phyloP scores from a whole-genome alignment of 2,329 filamentous ascomycete genomes.

The Trichoderma lentiforme region DNA sequence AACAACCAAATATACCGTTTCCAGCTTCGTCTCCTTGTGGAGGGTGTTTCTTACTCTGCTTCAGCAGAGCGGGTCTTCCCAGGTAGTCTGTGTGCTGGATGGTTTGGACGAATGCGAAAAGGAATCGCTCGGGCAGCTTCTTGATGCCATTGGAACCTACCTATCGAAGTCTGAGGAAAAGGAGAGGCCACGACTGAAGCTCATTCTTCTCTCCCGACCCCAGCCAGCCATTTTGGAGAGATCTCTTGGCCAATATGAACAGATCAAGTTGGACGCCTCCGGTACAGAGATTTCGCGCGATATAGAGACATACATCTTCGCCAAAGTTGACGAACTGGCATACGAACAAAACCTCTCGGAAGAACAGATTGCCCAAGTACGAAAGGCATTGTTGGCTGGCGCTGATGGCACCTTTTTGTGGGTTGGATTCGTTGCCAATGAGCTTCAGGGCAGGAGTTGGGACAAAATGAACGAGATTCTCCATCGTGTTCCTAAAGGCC shows the following conservation, averaged over 20 bases:
- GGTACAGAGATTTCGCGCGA: not conserved
- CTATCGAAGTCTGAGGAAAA: not conserved
- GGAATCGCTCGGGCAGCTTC: conserved; percentile 1
- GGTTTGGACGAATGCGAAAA: conserved; percentile 11
- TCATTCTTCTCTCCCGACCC: conserved; percentile 1
- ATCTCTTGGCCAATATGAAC: not conserved
- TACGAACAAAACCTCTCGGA: not conserved
- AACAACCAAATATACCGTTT: conserved; percentile 9
- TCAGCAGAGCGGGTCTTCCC: not conserved
- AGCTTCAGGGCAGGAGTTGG: conserved; percentile 12
- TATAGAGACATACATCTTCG: not conserved
- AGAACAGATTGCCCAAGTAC: not conserved
- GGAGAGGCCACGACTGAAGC: not conserved
- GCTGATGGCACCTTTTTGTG: conserved; percentile 8
- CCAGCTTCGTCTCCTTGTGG: conserved; percentile 4
- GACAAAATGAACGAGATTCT: conserved; percentile 1
- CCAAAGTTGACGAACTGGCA: conserved; percentile 1
- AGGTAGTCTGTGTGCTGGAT: conserved; percentile 6
- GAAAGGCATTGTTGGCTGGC: not conserved
- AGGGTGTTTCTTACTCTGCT: conserved; percentile 1
- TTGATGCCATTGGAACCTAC: not conserved
- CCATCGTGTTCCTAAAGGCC: not conserved
- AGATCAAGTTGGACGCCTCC: not conserved
- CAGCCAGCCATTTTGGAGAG: not conserved
- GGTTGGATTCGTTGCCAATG: conserved; percentile 11